Evolutionary conservation across 495 filamentous ascomycete species (phyloP).

Genomic region (Aspergillus sclerotiicarbonarius): DNA sequence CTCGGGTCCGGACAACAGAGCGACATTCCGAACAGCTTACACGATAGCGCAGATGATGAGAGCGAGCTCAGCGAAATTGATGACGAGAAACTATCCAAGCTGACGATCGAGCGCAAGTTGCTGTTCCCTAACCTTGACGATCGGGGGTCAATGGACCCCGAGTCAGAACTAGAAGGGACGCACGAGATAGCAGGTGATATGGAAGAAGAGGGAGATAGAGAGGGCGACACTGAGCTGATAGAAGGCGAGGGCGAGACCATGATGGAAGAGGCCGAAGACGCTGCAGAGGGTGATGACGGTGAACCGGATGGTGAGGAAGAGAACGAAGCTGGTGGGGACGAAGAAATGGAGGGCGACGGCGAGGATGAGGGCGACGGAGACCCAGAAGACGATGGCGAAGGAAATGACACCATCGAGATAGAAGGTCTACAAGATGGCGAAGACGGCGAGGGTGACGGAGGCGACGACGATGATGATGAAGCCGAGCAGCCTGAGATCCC

Average conservation of each 20-base stretch:
- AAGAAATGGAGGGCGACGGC: slow-evolving; percentile 14
- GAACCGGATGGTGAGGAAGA: slow-evolving; percentile 18
- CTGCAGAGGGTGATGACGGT: slow-evolving; percentile 9
- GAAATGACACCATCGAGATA: slow-evolving; percentile 9
- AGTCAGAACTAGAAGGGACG: slow-evolving; percentile 27
- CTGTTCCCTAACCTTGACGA: slow-evolving; percentile 40
- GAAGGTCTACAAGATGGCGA: slow-evolving; percentile 16
- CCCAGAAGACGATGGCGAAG: slow-evolving; percentile 11
- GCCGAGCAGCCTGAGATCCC: slow-evolving; percentile 17
- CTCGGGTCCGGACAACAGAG: slow-evolving; percentile 27
- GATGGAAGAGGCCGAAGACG: slow-evolving; percentile 8
- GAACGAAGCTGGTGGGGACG: slow-evolving; percentile 12
- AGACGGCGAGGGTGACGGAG: slow-evolving; percentile 30
- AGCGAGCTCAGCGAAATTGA: slow-evolving; percentile 74
- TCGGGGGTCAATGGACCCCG: slow-evolving; percentile 23
- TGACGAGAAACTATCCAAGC: slow-evolving; percentile 47
- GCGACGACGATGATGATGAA: slow-evolving; percentile 15
- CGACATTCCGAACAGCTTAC: slow-evolving; percentile 58
- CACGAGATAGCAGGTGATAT: slow-evolving; percentile 32
- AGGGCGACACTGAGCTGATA: slow-evolving; percentile 22
- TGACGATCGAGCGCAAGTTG: slow-evolving; percentile 29
- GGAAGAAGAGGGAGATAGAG: slow-evolving; percentile 23
- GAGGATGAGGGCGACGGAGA: slow-evolving; percentile 15
- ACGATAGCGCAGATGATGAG: slow-evolving; percentile 78
- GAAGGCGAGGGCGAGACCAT: slow-evolving; percentile 13